Percentiles rank a stretch among this genome's conserved stretches.
These are phyloP conservation scores for Plasmodium inui DNA, from an alignment of 169 alveolate genomes.

Conservation along the genomic window DNA sequence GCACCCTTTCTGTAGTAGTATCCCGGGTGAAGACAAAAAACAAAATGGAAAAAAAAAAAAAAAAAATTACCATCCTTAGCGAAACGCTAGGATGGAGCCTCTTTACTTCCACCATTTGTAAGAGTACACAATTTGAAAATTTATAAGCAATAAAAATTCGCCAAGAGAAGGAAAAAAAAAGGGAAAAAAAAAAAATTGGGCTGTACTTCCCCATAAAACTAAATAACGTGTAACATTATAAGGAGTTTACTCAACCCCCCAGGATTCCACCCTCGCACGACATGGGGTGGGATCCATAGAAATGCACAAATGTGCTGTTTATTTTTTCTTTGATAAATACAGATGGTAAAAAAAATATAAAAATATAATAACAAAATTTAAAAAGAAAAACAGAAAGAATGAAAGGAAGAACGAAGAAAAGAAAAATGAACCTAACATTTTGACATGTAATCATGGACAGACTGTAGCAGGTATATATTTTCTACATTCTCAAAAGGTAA, in stretches of 20 bases:
- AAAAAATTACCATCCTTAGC: not conserved
- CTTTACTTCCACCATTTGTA: not conserved
- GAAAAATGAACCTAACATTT: slow-evolving; percentile 34
- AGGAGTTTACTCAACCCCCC: not conserved
- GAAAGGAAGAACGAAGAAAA: slow-evolving; percentile 19
- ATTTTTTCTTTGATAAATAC: slow-evolving; percentile 11
- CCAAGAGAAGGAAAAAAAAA: not conserved
- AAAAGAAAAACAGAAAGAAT: not conserved
- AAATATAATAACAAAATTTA: slow-evolving; percentile 10
- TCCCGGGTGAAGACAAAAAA: not conserved
- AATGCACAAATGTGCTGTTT: slow-evolving; percentile 2
- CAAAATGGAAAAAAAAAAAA: not conserved
- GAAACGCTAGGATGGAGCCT: not conserved
- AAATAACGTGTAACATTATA: not conserved
- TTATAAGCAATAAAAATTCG: not conserved
- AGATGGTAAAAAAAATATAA: slow-evolving; percentile 11
- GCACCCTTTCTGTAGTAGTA: not conserved
- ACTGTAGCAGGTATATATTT: not conserved
- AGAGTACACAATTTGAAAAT: not conserved
- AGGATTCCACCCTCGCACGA: not conserved
- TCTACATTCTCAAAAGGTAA: not conserved
- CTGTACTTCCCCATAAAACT: not conserved
- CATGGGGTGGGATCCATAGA: not conserved
- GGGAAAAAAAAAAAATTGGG: not conserved
- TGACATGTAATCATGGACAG: not conserved